A percentile compares a stretch with the other conserved stretches of the same genome.
These are phyloP conservation scores for Laetiporus sulphureus DNA, from an alignment of 1,284 basidiomycete species.

Conservation along the genomic window DNA sequence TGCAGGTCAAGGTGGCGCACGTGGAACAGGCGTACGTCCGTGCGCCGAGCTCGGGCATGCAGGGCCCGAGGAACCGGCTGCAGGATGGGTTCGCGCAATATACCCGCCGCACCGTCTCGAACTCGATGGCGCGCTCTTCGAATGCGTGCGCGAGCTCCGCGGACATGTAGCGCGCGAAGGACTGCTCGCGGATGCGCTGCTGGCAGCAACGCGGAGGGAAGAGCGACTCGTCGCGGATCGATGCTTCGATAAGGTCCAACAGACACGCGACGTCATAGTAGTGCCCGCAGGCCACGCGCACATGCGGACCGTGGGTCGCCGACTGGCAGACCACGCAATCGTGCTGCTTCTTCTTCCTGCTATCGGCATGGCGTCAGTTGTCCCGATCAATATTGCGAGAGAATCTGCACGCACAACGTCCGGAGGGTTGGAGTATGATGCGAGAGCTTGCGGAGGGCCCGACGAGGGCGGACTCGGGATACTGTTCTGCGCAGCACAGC, in stretches of 20 bases:
- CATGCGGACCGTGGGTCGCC: constrained; percentile 12
- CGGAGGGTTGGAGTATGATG: no score
- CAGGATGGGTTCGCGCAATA: constrained; percentile 31
- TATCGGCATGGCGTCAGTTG: no score
- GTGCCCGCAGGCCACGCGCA: constrained; percentile 27
- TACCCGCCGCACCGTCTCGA: constrained; percentile 25
- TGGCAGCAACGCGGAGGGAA: constrained; percentile 32
- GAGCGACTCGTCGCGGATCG: constrained; percentile 28
- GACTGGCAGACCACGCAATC: constrained; percentile 19
- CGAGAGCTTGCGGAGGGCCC: no score
- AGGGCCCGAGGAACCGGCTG: constrained; percentile 28
- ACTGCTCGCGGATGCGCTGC: constrained; percentile 19
- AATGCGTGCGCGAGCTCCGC: constrained; percentile 15
- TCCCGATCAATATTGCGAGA: no score
- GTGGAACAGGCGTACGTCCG: constrained; percentile 12
- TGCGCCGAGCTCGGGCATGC: constrained; percentile 10
- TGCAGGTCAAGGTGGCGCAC: constrained; percentile 21
- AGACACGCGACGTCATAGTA: constrained; percentile 28
- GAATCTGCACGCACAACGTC: no score
- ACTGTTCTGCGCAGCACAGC: no score
- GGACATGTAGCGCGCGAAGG: constrained; percentile 21
- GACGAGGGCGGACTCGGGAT: no score
- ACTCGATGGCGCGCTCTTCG: constrained; percentile 22
- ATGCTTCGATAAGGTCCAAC: constrained; percentile 23
- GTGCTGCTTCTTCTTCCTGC: no score